A percentile compares a stretch with the other conserved stretches of the same genome.
Conservation (phyloP, 106 monocot genomes). For the Allium sativum region DNA sequence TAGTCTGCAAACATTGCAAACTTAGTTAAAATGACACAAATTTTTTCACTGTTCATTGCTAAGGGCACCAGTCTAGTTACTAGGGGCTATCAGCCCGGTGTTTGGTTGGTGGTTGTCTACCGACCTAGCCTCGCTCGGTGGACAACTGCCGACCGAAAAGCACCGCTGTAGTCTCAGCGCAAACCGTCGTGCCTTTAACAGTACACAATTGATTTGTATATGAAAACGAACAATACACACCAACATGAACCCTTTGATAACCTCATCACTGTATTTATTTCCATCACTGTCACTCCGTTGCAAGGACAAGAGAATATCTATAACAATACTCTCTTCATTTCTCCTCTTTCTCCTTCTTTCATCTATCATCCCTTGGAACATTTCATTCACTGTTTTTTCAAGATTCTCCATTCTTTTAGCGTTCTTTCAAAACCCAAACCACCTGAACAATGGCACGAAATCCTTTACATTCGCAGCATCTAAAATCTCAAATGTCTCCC, state of each 20-base stretch:
- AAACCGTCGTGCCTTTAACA: too few species aligned
- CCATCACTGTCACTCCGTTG: constrained; percentile 11
- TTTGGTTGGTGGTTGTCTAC: too few species aligned
- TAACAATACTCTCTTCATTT: constrained; percentile 6
- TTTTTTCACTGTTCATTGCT: too few species aligned
- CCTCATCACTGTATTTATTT: constrained; percentile 24
- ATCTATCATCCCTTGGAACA: constrained; percentile 8
- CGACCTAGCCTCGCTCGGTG: too few species aligned
- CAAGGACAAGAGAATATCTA: constrained; percentile 14
- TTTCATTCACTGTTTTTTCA: constrained; percentile 6
- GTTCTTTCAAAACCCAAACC: not conserved
- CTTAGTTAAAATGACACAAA: not conserved
- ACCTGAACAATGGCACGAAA: constrained; percentile 1
- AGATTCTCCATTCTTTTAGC: not conserved
- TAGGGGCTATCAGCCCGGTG: too few species aligned
- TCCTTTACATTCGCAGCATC: constrained; percentile 9
- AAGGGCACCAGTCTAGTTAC: too few species aligned
- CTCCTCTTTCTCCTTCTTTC: constrained; percentile 1
- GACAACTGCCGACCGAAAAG: too few species aligned
- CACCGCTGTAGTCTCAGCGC: too few species aligned
- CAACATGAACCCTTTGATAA: constrained; percentile 33
- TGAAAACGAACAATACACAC: constrained; percentile 7
- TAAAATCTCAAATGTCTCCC: not conserved
- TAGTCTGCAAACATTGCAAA: not conserved
- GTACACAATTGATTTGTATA: not conserved